phyloP scores from a whole-genome alignment of 2,329 filamentous ascomycete genomes.

The Calonectria multiphialidica region DNA sequence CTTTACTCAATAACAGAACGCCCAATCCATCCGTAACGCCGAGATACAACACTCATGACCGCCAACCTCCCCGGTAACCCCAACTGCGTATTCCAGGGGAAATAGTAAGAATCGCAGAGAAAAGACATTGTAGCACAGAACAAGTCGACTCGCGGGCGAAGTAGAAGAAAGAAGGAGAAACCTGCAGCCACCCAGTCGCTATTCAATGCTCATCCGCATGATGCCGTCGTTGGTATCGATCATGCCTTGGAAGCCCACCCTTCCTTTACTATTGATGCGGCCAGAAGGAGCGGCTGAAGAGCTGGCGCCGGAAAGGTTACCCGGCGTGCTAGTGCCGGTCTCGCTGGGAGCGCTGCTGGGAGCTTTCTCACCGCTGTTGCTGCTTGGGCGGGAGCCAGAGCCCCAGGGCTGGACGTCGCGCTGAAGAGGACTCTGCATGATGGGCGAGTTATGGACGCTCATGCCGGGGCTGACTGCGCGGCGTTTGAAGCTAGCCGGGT shows the following conservation, averaged over 20 bases:
- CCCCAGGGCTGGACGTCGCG: constrained; percentile 79
- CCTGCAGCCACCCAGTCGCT: constrained; percentile 26
- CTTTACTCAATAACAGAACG: not conserved
- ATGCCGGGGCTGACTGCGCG: constrained; percentile 92
- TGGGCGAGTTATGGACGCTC: constrained; percentile 90
- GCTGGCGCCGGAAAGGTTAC: constrained; percentile 41
- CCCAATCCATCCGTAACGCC: constrained; percentile 34
- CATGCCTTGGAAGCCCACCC: constrained; percentile 92
- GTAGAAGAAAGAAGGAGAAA: not conserved
- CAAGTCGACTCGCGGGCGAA: not conserved
- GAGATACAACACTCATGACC: not conserved
- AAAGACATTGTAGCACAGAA: not conserved
- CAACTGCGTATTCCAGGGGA: not conserved
- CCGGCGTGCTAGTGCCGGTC: constrained; percentile 53
- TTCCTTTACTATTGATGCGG: constrained; percentile 66
- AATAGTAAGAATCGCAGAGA: not conserved
- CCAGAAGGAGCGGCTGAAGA: constrained; percentile 55
- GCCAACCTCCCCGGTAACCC: not conserved
- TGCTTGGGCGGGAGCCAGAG: constrained; percentile 76
- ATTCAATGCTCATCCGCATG: constrained; percentile 98
- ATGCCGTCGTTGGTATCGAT: constrained; percentile 93
- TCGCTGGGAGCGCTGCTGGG: constrained; percentile 66
- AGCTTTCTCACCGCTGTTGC: constrained; percentile 67
- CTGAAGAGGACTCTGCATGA: constrained; percentile 86
- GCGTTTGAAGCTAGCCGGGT: constrained; percentile 88